Conservation (phyloP, 768 basidiomycete species). For the Rhodotorula sphaerocarpa region DNA sequence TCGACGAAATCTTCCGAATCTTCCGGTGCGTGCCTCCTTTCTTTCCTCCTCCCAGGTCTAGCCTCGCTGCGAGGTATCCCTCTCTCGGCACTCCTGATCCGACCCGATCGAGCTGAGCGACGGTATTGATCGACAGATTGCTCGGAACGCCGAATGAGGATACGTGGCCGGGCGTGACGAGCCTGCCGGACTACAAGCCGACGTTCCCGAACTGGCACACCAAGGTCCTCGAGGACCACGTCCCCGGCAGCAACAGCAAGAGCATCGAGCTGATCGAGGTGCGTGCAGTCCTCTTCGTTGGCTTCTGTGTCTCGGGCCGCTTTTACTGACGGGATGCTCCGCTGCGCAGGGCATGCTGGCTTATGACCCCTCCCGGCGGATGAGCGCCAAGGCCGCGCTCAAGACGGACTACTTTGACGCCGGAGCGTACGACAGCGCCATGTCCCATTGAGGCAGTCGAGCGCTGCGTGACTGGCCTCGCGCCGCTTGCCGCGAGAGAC, state of each 20-base stretch:
- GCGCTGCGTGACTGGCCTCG: too few relatives aligned
- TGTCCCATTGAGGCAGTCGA: background rate
- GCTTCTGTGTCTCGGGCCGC: too few relatives aligned
- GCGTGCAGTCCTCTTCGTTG: background rate
- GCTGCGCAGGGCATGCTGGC: slow-evolving; percentile 33
- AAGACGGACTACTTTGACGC: slow-evolving; percentile 31
- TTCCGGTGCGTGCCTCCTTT: slow-evolving; percentile 62
- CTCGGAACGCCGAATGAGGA: slow-evolving; percentile 90
- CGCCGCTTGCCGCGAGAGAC: too few relatives aligned
- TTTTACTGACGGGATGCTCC: too few relatives aligned
- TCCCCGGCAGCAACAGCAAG: slow-evolving; percentile 28
- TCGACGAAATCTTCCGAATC: slow-evolving; percentile 99
- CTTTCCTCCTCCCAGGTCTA: background rate
- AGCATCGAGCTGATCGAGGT: slow-evolving; percentile 34
- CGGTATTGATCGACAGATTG: too few relatives aligned
- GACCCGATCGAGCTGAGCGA: slow-evolving; percentile 12
- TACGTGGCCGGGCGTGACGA: slow-evolving; percentile 79
- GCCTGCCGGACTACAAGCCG: slow-evolving; percentile 86
- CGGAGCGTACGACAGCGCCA: background rate
- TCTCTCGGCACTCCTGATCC: background rate
- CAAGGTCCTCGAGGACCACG: slow-evolving; percentile 53
- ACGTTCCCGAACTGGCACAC: slow-evolving; percentile 92
- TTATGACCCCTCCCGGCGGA: slow-evolving; percentile 35
- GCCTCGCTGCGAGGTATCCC: background rate
- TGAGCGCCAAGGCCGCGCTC: slow-evolving; percentile 30